Conservation (phyloP, 345 rosid genomes). For the Odontarrhena argentea region DNA sequence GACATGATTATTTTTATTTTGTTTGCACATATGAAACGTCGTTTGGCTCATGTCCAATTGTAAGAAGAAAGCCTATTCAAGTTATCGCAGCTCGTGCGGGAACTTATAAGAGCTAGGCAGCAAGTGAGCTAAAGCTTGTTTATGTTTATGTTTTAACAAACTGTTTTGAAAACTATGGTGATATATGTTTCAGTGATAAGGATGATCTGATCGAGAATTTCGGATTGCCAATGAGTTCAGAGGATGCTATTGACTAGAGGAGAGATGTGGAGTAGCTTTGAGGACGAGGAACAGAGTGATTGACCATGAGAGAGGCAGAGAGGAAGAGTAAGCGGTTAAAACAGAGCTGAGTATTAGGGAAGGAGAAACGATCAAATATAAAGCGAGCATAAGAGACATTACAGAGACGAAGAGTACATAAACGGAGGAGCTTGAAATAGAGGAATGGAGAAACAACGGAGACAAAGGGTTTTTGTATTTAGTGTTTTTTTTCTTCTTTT, state of each 20-base stretch:
- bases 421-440: conserved; percentile 76
- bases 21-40: conserved; percentile 58
- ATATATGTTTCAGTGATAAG: too few relatives aligned
- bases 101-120: conserved; percentile 74
- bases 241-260: neutral
- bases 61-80: conserved; percentile 78
- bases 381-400: conserved; percentile 63
- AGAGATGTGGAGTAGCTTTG: too few relatives aligned
- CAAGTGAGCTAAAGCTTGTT: conserved; percentile 43
- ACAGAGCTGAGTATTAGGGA: conserved; percentile 70
- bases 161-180: too few relatives aligned
- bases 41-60: conserved; percentile 90
- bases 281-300: conserved; percentile 25
- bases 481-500: too few relatives aligned
- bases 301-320: conserved; percentile 55
- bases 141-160: too few relatives aligned
- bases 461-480: too few relatives aligned
- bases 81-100: conserved; percentile 85
- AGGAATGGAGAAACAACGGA: conserved; percentile 49
- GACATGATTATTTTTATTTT: conserved; percentile 35
- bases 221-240: too few relatives aligned
- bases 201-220: too few relatives aligned
- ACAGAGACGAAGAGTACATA: conserved; percentile 58
- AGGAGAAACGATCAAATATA: conserved; percentile 53
- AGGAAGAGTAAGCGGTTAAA: conserved; percentile 71